phyloP scores from a whole-genome alignment of 2,329 filamentous ascomycete genomes.

The Pseudocercospora fijiensis region DNA sequence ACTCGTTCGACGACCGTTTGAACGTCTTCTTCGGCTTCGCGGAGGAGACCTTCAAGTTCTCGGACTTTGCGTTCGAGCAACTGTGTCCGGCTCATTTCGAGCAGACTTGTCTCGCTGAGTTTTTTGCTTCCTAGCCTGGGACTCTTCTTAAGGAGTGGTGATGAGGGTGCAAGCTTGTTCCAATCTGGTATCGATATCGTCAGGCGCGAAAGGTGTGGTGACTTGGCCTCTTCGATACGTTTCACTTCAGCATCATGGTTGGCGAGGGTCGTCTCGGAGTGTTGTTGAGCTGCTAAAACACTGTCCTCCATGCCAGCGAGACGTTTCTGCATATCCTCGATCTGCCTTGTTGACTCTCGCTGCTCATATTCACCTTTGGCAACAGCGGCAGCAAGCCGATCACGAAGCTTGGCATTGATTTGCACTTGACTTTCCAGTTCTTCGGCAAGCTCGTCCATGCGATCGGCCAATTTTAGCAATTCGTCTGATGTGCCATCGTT shows the following conservation, averaged over 20 bases:
- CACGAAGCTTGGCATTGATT: constrained; percentile 72
- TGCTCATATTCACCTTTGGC: constrained; percentile 81
- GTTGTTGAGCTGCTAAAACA: constrained; percentile 76
- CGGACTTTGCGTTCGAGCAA: constrained; percentile 73
- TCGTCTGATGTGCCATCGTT: constrained; percentile 49
- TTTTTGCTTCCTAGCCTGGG: constrained; percentile 59
- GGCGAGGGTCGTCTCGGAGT: constrained; percentile 78
- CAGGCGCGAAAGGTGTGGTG: constrained; percentile 72
- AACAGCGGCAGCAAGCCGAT: constrained; percentile 75
- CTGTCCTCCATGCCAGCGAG: constrained; percentile 82
- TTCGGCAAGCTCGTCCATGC: constrained; percentile 74
- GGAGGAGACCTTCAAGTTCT: constrained; percentile 79
- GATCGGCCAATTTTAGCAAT: constrained; percentile 69
- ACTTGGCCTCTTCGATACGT: constrained; percentile 73
- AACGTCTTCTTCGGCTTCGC: constrained; percentile 77
- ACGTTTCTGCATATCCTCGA: constrained; percentile 77
- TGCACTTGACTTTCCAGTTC: constrained; percentile 79
- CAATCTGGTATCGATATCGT: constrained; percentile 48
- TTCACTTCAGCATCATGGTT: constrained; percentile 84
- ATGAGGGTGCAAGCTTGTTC: constrained; percentile 51
- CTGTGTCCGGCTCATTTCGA: constrained; percentile 70
- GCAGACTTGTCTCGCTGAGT: constrained; percentile 52
- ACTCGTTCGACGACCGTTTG: constrained; percentile 78
- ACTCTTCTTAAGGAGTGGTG: constrained; percentile 56
- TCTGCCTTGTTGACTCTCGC: constrained; percentile 73